Percentiles rank a stretch among this genome's conserved stretches.
These are phyloP conservation scores for Ogataea henricii DNA, from an alignment of 805 yeast species.

Conservation along the genomic window DNA sequence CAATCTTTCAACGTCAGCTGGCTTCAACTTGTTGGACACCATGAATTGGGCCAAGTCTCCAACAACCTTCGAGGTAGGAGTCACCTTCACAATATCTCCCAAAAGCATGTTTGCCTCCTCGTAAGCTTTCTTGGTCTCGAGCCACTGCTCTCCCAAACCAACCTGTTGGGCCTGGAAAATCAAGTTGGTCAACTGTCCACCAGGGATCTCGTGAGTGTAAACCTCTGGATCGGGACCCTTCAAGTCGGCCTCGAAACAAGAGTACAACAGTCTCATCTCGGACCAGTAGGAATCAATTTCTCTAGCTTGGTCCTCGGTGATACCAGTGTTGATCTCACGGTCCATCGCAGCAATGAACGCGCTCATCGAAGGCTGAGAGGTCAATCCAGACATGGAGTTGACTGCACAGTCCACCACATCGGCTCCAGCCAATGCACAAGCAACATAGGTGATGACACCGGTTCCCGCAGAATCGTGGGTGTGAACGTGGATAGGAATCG, in stretches of 20 bases:
- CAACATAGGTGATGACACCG: conserved; percentile 96
- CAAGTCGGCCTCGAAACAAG: conserved; percentile 96
- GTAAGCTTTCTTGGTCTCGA: conserved; percentile 92
- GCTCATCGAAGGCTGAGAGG: conserved; percentile 95
- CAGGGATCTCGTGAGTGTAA: conserved; percentile 97
- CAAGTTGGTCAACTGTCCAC: conserved; percentile 98
- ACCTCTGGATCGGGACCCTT: conserved; percentile 99
- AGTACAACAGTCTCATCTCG: conserved; percentile 94
- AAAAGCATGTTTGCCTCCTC: conserved; percentile 85
- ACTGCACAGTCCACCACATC: conserved; percentile 98
- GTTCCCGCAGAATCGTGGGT: conserved; percentile 99
- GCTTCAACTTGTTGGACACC: conserved; percentile 90
- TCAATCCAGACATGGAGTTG: conserved; percentile 97
- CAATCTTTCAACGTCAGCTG: conserved; percentile 82
- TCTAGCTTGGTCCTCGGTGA: conserved; percentile 66
- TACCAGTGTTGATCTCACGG: conserved; percentile 77
- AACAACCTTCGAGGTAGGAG: conserved; percentile 99
- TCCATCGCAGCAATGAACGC: conserved; percentile 92
- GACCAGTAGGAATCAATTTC: conserved; percentile 97
- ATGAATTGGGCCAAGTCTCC: conserved; percentile 99
- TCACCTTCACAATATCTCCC: conserved; percentile 97
- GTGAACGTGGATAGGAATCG: conserved; percentile 96
- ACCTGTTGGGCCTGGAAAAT: conserved; percentile 99
- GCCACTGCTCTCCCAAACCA: conserved; percentile 97
- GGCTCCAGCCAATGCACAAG: conserved; percentile 94